Evolutionary conservation across 768 basidiomycete species (phyloP).

Genomic region (Russula foetens): DNA sequence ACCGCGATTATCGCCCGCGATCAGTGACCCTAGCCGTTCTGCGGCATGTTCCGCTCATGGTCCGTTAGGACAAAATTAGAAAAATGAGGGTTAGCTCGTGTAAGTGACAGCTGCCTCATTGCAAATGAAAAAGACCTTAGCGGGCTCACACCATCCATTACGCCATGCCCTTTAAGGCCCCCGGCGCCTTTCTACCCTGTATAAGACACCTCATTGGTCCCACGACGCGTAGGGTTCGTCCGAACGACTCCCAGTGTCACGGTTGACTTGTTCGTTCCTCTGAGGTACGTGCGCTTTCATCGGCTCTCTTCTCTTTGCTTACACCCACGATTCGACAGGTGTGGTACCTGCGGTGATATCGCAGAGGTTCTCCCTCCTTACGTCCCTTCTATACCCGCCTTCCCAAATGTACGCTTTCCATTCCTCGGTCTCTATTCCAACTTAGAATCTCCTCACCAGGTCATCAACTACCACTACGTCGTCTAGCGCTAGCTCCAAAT

Average conservation of each 20-base stretch:
- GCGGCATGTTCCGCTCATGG: not conserved
- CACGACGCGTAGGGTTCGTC: not conserved
- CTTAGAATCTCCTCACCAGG: constrained; percentile 25
- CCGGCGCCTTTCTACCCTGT: not conserved
- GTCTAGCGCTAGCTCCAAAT: too few relatives aligned
- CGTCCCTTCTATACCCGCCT: not conserved
- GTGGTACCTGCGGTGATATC: not conserved
- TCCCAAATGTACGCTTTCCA: constrained; percentile 3
- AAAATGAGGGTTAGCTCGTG: not conserved
- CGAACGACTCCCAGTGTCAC: too few relatives aligned
- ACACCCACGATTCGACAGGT: not conserved
- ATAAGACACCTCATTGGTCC: not conserved
- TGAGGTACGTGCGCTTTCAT: not conserved
- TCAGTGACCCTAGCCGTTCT: not conserved
- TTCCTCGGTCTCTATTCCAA: not conserved
- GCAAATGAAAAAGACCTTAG: not conserved
- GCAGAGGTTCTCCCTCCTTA: not conserved
- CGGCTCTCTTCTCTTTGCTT: not conserved
- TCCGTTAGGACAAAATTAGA: not conserved
- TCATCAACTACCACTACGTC: constrained; percentile 28
- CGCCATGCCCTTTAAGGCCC: not conserved
- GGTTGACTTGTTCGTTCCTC: not conserved
- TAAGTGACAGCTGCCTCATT: not conserved
- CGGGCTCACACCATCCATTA: not conserved
- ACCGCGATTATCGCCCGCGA: not conserved